Percentiles rank a stretch among this genome's conserved stretches.
phyloP scores from a whole-genome alignment of 805 yeast species.

The Ogataea siamensis region DNA sequence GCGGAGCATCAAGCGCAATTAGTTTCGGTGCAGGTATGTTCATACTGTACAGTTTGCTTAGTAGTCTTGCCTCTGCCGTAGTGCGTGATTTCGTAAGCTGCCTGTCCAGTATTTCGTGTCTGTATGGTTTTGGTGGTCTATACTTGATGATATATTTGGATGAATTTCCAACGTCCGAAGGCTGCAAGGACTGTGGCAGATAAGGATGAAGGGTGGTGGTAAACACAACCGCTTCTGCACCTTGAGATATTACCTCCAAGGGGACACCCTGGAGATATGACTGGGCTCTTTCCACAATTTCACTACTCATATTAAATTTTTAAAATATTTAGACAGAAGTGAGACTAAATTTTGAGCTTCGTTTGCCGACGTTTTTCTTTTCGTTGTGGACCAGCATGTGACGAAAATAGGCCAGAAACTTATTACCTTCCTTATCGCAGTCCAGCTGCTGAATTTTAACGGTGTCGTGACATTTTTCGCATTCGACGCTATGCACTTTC shows the following conservation, averaged over 20 bases:
- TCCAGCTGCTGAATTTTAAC: slow-evolving; percentile 24
- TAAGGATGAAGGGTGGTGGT: slow-evolving; percentile 66
- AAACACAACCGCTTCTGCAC: slow-evolving; percentile 88
- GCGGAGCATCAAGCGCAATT: slow-evolving; percentile 68
- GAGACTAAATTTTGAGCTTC: slow-evolving; percentile 8
- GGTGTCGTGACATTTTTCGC: slow-evolving; percentile 23
- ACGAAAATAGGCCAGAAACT: slow-evolving; percentile 29
- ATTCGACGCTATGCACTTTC: slow-evolving; percentile 24
- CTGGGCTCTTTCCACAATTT: slow-evolving; percentile 44
- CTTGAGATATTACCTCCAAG: slow-evolving; percentile 66
- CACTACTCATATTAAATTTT: slow-evolving; percentile 48
- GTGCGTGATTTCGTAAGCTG: slow-evolving; percentile 79
- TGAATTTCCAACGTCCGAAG: slow-evolving; percentile 28
- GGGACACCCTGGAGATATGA: slow-evolving; percentile 48
- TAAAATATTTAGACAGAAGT: slow-evolving; percentile 3
- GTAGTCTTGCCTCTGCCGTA: slow-evolving; percentile 74
- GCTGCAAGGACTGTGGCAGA: slow-evolving; percentile 33
- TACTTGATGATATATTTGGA: slow-evolving; percentile 65
- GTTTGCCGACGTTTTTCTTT: slow-evolving; percentile 24
- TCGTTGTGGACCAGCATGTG: slow-evolving; percentile 31
- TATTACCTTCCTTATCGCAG: slow-evolving; percentile 20
- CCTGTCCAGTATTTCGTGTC: slow-evolving; percentile 81
- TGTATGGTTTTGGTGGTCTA: slow-evolving; percentile 86
- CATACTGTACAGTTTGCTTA: slow-evolving; percentile 52
- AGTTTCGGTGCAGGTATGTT: slow-evolving; percentile 71